Evolutionary conservation across 495 filamentous ascomycete species (phyloP).

Genomic region (Barbatosphaeria neglecta): DNA sequence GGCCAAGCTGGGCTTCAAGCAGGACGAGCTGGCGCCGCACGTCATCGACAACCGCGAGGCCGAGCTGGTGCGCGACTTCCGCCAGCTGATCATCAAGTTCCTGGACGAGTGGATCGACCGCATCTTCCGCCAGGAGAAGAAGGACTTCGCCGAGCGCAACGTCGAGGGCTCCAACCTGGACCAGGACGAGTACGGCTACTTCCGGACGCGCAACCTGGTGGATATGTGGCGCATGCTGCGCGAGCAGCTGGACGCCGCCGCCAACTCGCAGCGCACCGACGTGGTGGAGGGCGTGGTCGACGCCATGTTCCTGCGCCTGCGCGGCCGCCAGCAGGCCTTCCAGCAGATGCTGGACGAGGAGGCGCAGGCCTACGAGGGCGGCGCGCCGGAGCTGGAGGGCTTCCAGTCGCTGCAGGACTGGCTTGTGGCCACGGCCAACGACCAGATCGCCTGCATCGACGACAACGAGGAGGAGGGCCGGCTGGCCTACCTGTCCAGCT

Average conservation of each 20-base stretch:
- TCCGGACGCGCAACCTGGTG: conserved; percentile 78
- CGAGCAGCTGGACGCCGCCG: conserved; percentile 75
- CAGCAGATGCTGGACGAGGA: conserved; percentile 83
- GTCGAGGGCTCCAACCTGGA: conserved; percentile 64
- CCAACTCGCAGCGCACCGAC: conserved; percentile 68
- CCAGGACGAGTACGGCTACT: conserved; percentile 72
- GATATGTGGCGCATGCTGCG: conserved; percentile 97
- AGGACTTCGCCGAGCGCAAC: conserved; percentile 64
- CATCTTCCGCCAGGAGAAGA: conserved; percentile 68
- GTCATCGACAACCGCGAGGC: conserved; percentile 78
- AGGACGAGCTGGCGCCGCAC: conserved; percentile 63
- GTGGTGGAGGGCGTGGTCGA: conserved; percentile 89
- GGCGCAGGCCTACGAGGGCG: conserved; percentile 52
- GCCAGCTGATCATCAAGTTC: conserved; percentile 82
- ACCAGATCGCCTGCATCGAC: conserved; percentile 96
- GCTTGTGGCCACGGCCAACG: conserved; percentile 93
- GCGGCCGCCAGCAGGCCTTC: conserved; percentile 71
- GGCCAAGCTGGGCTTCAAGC: conserved; percentile 69
- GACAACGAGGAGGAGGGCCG: conserved; percentile 64
- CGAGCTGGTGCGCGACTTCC: conserved; percentile 87
- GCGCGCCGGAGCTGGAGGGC: conserved; percentile 57
- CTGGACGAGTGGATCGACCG: conserved; percentile 97
- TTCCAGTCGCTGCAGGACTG: conserved; percentile 79
- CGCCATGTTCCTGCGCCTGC: conserved; percentile 80
- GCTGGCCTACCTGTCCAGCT: conserved; percentile 66